A percentile compares a stretch with the other conserved stretches of the same genome.
Conservation (phyloP, 441 rosid species). For the Euphorbia schlechtendalii region DNA sequence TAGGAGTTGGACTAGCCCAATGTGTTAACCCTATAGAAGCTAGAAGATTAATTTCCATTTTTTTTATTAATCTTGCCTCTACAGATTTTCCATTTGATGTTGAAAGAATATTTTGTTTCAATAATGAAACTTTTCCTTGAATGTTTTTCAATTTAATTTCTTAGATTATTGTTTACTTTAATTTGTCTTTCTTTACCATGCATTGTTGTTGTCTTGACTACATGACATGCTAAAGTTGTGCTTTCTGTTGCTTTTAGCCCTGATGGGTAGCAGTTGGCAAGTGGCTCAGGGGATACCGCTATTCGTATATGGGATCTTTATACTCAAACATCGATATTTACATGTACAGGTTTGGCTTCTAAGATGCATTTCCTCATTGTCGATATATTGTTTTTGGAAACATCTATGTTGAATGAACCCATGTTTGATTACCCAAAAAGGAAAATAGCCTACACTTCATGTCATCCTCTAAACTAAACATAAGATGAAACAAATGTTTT, state of each 20-base stretch:
- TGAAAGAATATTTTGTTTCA: too few species aligned
- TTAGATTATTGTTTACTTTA: not conserved
- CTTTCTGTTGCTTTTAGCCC: conserved; percentile 97
- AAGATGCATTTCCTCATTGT: not conserved
- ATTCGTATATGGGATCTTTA: conserved; percentile 93
- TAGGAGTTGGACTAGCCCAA: too few species aligned
- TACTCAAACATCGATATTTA: conserved; percentile 91
- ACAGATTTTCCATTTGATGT: not conserved
- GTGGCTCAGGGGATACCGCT: conserved; percentile 98
- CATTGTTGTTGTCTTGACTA: conserved; percentile 14
- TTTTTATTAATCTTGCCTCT: not conserved
- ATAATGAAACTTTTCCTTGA: too few species aligned
- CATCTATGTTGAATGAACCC: not conserved
- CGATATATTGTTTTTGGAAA: conserved; percentile 1
- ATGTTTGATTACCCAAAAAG: not conserved
- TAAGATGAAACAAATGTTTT: not conserved
- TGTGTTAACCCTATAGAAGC: too few species aligned
- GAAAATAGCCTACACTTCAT: not conserved
- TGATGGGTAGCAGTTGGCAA: conserved; percentile 84
- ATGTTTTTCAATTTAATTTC: not conserved
- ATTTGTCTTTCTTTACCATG: conserved; percentile 13
- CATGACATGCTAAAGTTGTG: conserved; percentile 90
- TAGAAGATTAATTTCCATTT: not conserved
- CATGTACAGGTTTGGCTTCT: conserved; percentile 53
- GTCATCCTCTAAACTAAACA: not conserved